Conservation (phyloP, 805 yeast genomes). For the Vanderwaltozyma verrucispora region DNA sequence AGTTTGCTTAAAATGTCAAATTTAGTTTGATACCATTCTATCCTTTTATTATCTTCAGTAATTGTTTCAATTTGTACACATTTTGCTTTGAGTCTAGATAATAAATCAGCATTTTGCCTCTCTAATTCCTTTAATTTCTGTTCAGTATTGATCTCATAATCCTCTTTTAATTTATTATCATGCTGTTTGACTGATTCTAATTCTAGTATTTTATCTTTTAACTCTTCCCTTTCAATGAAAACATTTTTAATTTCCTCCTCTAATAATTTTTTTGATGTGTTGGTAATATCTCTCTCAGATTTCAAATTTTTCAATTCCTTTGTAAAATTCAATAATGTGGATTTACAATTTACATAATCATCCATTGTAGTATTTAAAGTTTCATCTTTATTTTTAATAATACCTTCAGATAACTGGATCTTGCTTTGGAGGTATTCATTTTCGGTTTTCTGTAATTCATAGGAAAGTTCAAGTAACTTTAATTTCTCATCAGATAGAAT, state of each 20-base stretch:
- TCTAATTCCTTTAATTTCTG: not conserved
- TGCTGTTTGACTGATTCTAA: not conserved
- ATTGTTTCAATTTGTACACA: not conserved
- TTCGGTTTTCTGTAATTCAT: slow-evolving; percentile 36
- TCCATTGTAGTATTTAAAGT: slow-evolving; percentile 39
- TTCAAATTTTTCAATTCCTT: slow-evolving; percentile 38
- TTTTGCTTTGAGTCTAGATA: not conserved
- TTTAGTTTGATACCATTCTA: slow-evolving; percentile 48
- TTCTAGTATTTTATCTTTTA: not conserved
- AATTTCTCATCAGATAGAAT: slow-evolving; percentile 45
- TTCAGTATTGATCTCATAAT: too few relatives aligned
- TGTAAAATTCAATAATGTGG: slow-evolving; percentile 34
- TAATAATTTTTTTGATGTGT: slow-evolving; percentile 43
- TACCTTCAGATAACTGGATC: slow-evolving; percentile 33
- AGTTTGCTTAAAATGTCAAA: slow-evolving; percentile 48
- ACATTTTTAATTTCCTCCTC: slow-evolving; percentile 43
- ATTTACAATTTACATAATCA: slow-evolving; percentile 41
- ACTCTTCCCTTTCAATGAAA: slow-evolving; percentile 5
- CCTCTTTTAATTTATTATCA: too few relatives aligned
- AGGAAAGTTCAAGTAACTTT: slow-evolving; percentile 31
- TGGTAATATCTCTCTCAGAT: slow-evolving; percentile 46
- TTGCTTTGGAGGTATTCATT: slow-evolving; percentile 35
- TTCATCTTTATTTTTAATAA: slow-evolving; percentile 37
- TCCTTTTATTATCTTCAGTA: slow-evolving; percentile 33
- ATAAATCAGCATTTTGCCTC: not conserved